Base-by-base conservation (phyloP, 768 basidiomycete genomes). In the Macrolepiota fuliginosa region DNA sequence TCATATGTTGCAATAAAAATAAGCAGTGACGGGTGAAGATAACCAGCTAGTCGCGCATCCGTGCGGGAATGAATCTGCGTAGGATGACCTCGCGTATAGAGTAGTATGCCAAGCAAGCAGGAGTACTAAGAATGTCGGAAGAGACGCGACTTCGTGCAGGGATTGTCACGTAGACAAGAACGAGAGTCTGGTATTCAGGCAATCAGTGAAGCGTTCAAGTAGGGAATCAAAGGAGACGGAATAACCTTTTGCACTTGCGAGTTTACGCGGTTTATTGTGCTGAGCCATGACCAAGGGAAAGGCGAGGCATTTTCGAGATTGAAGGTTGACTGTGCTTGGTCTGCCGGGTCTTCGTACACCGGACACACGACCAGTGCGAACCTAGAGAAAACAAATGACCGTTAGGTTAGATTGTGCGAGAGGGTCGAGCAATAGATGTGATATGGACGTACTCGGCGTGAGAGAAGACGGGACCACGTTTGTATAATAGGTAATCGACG, bases 181-280 rank as follows among this genome's bases (percentile, higher is more conserved):
- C 82, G 3, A 98, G 82, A 0, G 96, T 98, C 96, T 98, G 58
- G 19, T 19, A 32, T n/a, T 19, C 27, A 19, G n/a, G 45, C n/a
- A n/a, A 46, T 22, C 42, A 27, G 52, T 17, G 24, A n/a, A 42
- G 11, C 9, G 15, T 51, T 15, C 27, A 29, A 7, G 40, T 63
- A 24, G 11, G 27, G 15, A 7, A 25, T 11, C 56, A 25, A 39
- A 15, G 49, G 24, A 62, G 37, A 12, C 5, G 24, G 39, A 61
- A 65, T 25, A 24, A 93, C 96, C 86, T 99, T 99, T 75, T 95
- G 94, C 3, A 98, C 96, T 71, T 97, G 94, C 0, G 93, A 88
- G 72, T 96, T 98, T 12, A 98, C 96, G 39, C 97, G 87, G 71
- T 97, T 98, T 63, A 99, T 84, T 1, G 97, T 99, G 74, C 93